phyloP scores from a whole-genome alignment of 352 stramenopile genomes.

The Phytopythium oedochilum region DNA sequence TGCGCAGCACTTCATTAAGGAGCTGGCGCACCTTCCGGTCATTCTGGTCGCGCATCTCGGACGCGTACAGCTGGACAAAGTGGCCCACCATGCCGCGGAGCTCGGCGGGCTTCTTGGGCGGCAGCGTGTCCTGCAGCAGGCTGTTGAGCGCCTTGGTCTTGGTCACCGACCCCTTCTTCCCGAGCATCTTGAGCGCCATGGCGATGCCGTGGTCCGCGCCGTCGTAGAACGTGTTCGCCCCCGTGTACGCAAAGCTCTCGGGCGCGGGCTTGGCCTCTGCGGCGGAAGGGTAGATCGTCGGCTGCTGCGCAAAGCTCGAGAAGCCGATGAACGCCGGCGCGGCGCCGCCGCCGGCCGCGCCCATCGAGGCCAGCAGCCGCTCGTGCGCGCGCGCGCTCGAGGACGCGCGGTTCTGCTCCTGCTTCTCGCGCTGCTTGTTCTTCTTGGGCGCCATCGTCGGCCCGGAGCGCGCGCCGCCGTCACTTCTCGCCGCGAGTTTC shows the following conservation, averaged over 20 bases:
- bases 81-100: conserved; percentile 70
- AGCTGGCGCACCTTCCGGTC: conserved; percentile 76
- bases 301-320: conserved; percentile 42
- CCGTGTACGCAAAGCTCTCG: conserved; percentile 10
- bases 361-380: conserved; percentile 34
- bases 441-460: conserved; percentile 47
- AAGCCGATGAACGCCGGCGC: conserved; percentile 68
- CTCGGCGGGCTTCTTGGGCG: conserved; percentile 46
- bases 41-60: conserved; percentile 82
- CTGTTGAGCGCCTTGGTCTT: conserved; percentile 79
- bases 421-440: conserved; percentile 87
- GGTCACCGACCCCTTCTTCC: conserved; percentile 77
- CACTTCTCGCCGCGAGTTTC: neutral
- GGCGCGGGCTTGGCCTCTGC: conserved; percentile 10
- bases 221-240: conserved; percentile 64
- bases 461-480: too few relatives aligned
- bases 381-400: conserved; percentile 76
- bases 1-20: conserved; percentile 66
- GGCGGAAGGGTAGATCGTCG: conserved; percentile 3
- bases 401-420: conserved; percentile 75
- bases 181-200: conserved; percentile 80
- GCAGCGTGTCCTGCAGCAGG: conserved; percentile 55
- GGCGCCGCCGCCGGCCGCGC: conserved; percentile 6
- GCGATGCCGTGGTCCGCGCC: conserved; percentile 72
- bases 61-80: conserved; percentile 73